Percentiles rank a stretch among this genome's conserved stretches.
phyloP scores from a whole-genome alignment of 129 eudicot genomes.

The Silybum marianum region DNA sequence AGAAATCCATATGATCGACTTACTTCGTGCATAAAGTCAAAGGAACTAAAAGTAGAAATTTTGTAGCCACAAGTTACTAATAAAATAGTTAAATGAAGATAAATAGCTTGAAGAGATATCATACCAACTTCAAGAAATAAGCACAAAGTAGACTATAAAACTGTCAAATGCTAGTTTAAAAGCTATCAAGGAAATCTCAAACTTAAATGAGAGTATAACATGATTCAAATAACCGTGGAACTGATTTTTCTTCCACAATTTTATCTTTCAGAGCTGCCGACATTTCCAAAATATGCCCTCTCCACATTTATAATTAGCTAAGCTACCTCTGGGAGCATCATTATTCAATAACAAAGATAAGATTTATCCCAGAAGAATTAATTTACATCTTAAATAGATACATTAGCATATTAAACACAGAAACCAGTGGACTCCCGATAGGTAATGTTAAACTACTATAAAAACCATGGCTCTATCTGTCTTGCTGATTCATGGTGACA shows the following conservation, averaged over 20 bases:
- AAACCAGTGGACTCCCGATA: neutral
- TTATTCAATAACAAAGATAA: slow-evolving; percentile 4
- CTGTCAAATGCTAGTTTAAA: neutral
- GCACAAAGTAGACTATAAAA: neutral
- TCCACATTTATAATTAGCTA: neutral
- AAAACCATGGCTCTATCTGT: slow-evolving; percentile 5
- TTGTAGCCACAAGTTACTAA: neutral
- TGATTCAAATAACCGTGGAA: neutral
- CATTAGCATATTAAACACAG: neutral
- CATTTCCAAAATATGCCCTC: neutral
- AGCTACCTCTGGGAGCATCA: slow-evolving; percentile 8
- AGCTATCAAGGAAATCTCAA: neutral
- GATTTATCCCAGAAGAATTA: slow-evolving; percentile 1
- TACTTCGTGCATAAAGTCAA: neutral
- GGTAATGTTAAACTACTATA: neutral
- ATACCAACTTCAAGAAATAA: slow-evolving; percentile 14
- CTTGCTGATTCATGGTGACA: neutral
- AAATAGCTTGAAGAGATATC: slow-evolving; percentile 9
- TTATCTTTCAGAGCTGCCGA: neutral
- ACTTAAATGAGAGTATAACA: slow-evolving; percentile 2
- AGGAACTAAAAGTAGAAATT: neutral
- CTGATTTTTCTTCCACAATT: neutral
- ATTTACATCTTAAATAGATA: neutral
- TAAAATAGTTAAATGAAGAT: slow-evolving; percentile 6
- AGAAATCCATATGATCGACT: neutral